These are phyloP conservation scores for Phytopythium vexans DNA, from an alignment of 352 stramenopile genomes.

Conservation along the genomic window DNA sequence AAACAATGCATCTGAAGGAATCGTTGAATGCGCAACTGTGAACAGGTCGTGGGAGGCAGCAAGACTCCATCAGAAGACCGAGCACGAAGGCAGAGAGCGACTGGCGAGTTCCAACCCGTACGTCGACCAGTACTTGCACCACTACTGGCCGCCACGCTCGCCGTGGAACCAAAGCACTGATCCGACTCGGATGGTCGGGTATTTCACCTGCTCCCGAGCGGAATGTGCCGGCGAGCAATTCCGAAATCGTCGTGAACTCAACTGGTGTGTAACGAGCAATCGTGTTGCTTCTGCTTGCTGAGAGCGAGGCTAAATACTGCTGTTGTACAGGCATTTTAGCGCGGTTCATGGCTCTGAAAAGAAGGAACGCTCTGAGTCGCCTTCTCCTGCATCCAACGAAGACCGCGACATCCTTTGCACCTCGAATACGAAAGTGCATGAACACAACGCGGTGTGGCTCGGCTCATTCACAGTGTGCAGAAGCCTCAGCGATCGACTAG, in stretches of 20 bases:
- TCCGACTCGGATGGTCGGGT: conserved; percentile 34
- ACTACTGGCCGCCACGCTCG: conserved; percentile 46
- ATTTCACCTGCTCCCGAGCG: conserved; percentile 32
- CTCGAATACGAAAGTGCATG: too few species aligned
- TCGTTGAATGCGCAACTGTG: too few species aligned
- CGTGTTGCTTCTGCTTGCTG: too few species aligned
- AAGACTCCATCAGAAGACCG: conserved; percentile 38
- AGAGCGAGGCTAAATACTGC: too few species aligned
- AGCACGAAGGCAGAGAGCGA: conserved; percentile 34
- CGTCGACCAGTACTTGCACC: conserved; percentile 54
- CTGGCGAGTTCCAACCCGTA: conserved; percentile 34
- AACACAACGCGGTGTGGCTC: conserved; percentile 35
- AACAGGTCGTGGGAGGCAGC: conserved; percentile 43
- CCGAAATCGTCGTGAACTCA: conserved; percentile 35
- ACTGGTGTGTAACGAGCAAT: conserved; percentile 11
- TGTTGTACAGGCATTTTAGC: conserved; percentile 12
- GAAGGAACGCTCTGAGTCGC: background rate
- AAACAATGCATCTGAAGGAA: too few species aligned
- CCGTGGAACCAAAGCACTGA: conserved; percentile 35
- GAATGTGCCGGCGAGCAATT: conserved; percentile 39
- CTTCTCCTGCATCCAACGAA: too few species aligned
- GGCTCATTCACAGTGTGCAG: conserved; percentile 34
- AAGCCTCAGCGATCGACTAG: conserved; percentile 33
- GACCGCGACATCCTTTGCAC: too few species aligned
- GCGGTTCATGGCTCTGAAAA: conserved; percentile 13